Conservation (phyloP, 192 early-diverging fungal species). For the Entomortierella chlamydospora region DNA sequence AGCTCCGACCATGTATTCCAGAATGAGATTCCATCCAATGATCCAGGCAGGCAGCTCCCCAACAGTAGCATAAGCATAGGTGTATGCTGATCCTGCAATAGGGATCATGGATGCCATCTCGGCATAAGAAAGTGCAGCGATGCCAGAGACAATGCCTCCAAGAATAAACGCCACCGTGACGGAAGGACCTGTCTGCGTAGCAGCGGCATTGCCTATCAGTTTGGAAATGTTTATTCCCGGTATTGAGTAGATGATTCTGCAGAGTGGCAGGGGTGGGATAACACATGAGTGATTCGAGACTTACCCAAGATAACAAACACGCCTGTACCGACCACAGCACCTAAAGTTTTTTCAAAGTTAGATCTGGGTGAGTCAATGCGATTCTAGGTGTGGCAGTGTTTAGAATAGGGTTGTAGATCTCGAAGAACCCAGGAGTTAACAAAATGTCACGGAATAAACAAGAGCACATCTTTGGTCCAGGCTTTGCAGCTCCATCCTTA, state of each 20-base stretch:
- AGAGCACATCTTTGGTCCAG: no score
- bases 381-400: no score
- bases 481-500: no score
- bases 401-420: background rate
- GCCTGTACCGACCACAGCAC: constrained; percentile 50
- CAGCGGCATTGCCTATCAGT: constrained; percentile 73
- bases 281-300: background rate
- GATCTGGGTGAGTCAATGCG: background rate
- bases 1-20: constrained; percentile 90
- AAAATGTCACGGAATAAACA: no score
- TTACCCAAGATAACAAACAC: constrained; percentile 50
- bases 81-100: constrained; percentile 88
- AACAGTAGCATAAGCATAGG: constrained; percentile 86
- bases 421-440: no score
- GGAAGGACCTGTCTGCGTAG: constrained; percentile 82
- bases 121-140: constrained; percentile 87
- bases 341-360: constrained; percentile 4
- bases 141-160: constrained; percentile 75
- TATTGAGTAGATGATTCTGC: background rate
- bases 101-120: constrained; percentile 91
- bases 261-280: background rate
- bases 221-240: constrained; percentile 7
- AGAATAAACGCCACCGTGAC: constrained; percentile 86
- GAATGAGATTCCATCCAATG: constrained; percentile 90
- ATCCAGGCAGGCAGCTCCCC: constrained; percentile 93